Evolutionary conservation across 768 basidiomycete genomes (phyloP).

Genomic region (Boletales sp.): DNA sequence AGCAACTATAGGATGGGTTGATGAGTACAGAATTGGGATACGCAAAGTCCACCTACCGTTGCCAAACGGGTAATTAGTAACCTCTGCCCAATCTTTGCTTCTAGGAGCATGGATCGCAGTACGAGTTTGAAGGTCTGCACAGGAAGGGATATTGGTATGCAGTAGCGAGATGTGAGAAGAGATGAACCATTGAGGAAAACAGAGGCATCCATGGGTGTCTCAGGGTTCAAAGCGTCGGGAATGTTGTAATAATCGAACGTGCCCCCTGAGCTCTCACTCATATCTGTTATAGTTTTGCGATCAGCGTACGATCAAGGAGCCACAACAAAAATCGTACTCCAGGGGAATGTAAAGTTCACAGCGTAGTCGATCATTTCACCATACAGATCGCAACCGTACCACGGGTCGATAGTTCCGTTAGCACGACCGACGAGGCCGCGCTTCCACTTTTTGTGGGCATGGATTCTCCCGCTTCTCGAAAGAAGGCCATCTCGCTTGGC

Average conservation of each 20-base stretch:
- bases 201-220: constrained; percentile 45
- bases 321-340: constrained; percentile 35
- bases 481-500: constrained; percentile 19
- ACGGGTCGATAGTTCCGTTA: constrained; percentile 55
- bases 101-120: constrained; percentile 67
- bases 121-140: constrained; percentile 49
- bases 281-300: constrained; percentile 3
- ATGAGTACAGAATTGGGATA: not conserved
- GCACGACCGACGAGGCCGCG: constrained; percentile 45
- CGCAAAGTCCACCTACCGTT: constrained; percentile 18
- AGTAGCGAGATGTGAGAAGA: not conserved
- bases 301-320: constrained; percentile 6
- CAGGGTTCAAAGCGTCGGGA: constrained; percentile 54
- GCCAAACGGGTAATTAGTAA: constrained; percentile 35
- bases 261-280: constrained; percentile 26
- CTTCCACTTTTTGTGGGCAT: constrained; percentile 34
- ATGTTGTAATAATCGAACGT: constrained; percentile 50
- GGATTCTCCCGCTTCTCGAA: constrained; percentile 24
- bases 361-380: constrained; percentile 71
- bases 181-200: constrained; percentile 61
- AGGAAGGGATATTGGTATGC: not conserved
- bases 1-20: constrained; percentile 12
- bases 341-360: constrained; percentile 66
- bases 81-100: constrained; percentile 44
- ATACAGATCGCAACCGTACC: constrained; percentile 65